Conservation (phyloP, 331 rosid genomes). For the Telfairia occidentalis region DNA sequence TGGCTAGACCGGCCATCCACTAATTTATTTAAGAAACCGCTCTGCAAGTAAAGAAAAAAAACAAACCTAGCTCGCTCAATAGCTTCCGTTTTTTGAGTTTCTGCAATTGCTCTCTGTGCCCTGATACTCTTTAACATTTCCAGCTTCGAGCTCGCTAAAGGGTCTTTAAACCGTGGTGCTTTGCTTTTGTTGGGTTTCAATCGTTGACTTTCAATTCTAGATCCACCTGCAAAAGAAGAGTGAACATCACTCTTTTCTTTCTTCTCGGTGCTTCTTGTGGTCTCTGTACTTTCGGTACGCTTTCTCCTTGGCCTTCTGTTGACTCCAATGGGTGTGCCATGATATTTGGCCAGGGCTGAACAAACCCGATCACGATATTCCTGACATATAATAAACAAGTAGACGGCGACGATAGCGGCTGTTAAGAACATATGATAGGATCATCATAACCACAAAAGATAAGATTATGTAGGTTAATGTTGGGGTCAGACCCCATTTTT, state of each 20-base stretch:
- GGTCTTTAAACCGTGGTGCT: conserved; percentile 72
- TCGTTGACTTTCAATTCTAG: conserved; percentile 18
- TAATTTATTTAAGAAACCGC: not conserved
- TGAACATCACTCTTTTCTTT: conserved; percentile 21
- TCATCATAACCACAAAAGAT: not conserved
- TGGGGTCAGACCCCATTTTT: not conserved
- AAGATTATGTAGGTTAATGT: not conserved
- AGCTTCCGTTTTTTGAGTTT: conserved; percentile 53
- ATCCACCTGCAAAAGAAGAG: conserved; percentile 16
- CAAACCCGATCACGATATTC: conserved; percentile 67
- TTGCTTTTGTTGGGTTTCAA: conserved; percentile 30
- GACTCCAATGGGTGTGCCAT: conserved; percentile 39
- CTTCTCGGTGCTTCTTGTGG: conserved; percentile 32
- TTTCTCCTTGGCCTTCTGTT: conserved; percentile 52
- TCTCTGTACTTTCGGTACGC: conserved; percentile 29
- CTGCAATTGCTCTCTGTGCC: conserved; percentile 70
- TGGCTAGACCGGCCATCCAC: not conserved
- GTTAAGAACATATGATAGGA: not conserved
- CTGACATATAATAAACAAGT: conserved; percentile 23
- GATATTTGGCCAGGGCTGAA: conserved; percentile 58
- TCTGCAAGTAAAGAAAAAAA: not conserved
- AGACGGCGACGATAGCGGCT: not conserved
- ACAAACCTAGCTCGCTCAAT: conserved; percentile 75
- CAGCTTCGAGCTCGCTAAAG: conserved; percentile 71
- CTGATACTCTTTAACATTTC: conserved; percentile 83